Evolutionary conservation across 768 basidiomycete species (phyloP).

Genomic region (Mycena filopes): DNA sequence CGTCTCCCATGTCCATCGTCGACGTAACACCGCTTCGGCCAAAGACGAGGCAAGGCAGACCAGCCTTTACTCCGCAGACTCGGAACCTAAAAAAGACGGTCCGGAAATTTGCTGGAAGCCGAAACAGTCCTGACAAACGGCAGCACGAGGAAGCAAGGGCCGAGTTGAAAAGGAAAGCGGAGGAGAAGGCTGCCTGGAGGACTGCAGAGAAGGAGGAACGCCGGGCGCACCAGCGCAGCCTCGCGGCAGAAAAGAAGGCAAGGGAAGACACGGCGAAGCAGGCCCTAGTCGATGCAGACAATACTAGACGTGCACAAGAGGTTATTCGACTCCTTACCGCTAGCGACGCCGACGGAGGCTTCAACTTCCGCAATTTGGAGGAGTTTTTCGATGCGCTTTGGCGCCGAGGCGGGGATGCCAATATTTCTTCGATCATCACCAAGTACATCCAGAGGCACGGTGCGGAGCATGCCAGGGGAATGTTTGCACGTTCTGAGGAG

Average conservation of each 20-base stretch:
- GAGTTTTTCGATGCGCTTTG: no score
- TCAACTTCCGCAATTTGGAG: no score
- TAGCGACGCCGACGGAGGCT: no score
- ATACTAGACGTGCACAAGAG: no score
- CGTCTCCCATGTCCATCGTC: constrained; percentile 1
- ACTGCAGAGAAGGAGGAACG: not conserved
- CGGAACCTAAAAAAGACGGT: not conserved
- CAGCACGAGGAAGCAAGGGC: not conserved
- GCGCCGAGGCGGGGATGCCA: no score
- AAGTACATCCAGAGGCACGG: constrained; percentile 10
- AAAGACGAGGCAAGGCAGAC: not conserved
- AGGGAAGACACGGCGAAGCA: no score
- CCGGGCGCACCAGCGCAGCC: no score
- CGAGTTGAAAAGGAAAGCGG: not conserved
- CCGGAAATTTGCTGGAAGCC: not conserved
- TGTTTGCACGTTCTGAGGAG: constrained; percentile 13
- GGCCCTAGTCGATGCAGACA: no score
- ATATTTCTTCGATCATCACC: not conserved
- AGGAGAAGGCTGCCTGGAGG: no score
- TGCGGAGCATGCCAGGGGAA: constrained; percentile 3
- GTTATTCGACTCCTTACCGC: no score
- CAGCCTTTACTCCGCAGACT: not conserved
- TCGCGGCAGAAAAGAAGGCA: not conserved
- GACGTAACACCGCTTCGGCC: not conserved
- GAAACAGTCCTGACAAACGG: not conserved